phyloP scores from a whole-genome alignment of 2,329 filamentous ascomycete genomes.

The Berkeleyomyces rouxiae region DNA sequence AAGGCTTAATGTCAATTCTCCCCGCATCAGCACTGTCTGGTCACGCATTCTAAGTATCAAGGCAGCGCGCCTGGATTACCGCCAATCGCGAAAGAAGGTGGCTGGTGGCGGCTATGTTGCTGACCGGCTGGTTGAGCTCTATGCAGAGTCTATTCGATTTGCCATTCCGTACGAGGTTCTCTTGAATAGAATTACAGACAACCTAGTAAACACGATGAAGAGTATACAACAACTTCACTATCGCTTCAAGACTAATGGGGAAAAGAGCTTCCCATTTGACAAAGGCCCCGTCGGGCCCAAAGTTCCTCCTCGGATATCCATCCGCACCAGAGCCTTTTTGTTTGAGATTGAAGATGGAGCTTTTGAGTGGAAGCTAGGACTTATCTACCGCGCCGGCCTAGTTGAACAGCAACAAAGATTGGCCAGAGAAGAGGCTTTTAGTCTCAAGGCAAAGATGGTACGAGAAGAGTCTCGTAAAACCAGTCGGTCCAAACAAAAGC shows the following conservation, averaged over 20 bases:
- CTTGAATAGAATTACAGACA: slow-evolving; percentile 83
- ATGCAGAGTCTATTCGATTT: slow-evolving; percentile 69
- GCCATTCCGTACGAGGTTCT: slow-evolving; percentile 84
- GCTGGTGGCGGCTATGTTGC: slow-evolving; percentile 41
- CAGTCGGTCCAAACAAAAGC: slow-evolving; percentile 31
- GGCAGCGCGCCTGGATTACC: slow-evolving; percentile 60
- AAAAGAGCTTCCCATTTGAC: slow-evolving; percentile 64
- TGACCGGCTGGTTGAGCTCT: slow-evolving; percentile 71
- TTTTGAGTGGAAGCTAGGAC: slow-evolving; percentile 92
- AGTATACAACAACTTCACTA: slow-evolving; percentile 82
- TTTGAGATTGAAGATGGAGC: slow-evolving; percentile 92
- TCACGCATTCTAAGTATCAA: slow-evolving; percentile 74
- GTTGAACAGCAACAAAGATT: slow-evolving; percentile 80
- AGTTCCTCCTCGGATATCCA: slow-evolving; percentile 65
- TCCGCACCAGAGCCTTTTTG: slow-evolving; percentile 65
- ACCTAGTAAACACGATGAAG: slow-evolving; percentile 75
- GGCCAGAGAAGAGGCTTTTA: slow-evolving; percentile 78
- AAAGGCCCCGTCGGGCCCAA: slow-evolving; percentile 79
- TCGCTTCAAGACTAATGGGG: slow-evolving; percentile 60
- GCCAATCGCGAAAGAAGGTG: slow-evolving; percentile 56
- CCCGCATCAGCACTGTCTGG: slow-evolving; percentile 71
- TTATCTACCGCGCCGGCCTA: slow-evolving; percentile 80
- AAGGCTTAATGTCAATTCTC: slow-evolving; percentile 75
- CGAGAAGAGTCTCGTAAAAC: slow-evolving; percentile 46
- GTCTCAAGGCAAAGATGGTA: slow-evolving; percentile 72